Base-by-base conservation (phyloP, 805 yeast species). In the Ogataea paradorogensis region DNA sequence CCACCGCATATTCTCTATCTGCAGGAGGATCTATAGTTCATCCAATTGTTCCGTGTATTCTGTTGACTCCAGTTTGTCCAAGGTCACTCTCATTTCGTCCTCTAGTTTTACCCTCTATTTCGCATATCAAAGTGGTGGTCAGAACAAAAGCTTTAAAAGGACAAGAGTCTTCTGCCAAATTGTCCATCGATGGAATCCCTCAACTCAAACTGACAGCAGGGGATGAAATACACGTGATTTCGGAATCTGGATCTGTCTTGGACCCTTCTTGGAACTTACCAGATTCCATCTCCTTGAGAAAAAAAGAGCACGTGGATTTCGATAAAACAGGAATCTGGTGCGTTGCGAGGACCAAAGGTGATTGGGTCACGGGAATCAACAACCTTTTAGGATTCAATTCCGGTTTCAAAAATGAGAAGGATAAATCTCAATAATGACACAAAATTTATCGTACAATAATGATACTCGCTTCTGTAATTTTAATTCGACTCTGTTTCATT, bases 21-120 rank as follows among this genome's bases (percentile, higher is more conserved):
- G 78, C 95, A 1, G 97, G 98, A 10, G 98, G 98, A 1, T 80
- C 95, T 10, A 90, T 90, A 43, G 91, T 87, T 1, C 95, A 90
- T 48, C 97, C 98, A 0, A 65, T 80, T 37, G 95, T 90, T 7
- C 83, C 88, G 11, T 82, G 93, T 45, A 81, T 87, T 9, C 65
- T 90, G 33, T 61, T 90, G 23, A 85, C 96, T 0, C 97, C 97
- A 9, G 86, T 90, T 35, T 89, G 96, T 56, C 97, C 98, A 7
- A 65, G 96, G 42, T 84, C 95, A 10, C 68, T 90, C 21, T 83
- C 93, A n/a, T 90, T 90, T 59, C 67, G 98, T 55, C 98, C 97
- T 4, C 64, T 90, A 33, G 73, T 90, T 6, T 68, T 90, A 40
- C 97, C 98, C 0, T 71, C 82, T 18, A 73, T 83, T 2, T 80